Evolutionary conservation across 495 filamentous ascomycete genomes (phyloP).

Genomic region (Xylaria nigripes): DNA sequence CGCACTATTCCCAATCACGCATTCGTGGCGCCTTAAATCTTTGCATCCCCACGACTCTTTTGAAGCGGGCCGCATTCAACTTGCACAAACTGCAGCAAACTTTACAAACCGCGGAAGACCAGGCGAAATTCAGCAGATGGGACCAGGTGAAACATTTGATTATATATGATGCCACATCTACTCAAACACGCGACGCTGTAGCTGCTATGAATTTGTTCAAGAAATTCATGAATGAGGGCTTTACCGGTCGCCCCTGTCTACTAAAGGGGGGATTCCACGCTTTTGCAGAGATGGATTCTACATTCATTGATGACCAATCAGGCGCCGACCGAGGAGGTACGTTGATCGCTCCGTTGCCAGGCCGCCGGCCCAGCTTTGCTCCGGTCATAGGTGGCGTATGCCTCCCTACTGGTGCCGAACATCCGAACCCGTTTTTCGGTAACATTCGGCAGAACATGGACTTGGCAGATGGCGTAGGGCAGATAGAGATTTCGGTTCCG

Average conservation of each 20-base stretch:
- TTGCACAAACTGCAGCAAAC: conserved; percentile 83
- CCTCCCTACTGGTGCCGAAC: conserved; percentile 58
- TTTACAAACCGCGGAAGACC: conserved; percentile 67
- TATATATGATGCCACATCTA: conserved; percentile 75
- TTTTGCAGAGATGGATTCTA: conserved; percentile 40
- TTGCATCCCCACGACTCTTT: conserved; percentile 87
- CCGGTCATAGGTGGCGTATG: conserved; percentile 82
- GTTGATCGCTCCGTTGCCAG: conserved; percentile 31
- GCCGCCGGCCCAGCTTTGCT: conserved; percentile 44
- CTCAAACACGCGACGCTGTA: conserved; percentile 68
- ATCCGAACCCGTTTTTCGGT: conserved; percentile 83
- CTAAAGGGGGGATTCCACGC: conserved; percentile 53
- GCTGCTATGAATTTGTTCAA: conserved; percentile 74
- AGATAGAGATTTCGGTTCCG: conserved; percentile 70
- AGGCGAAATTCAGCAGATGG: conserved; percentile 71
- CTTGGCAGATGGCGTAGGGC: conserved; percentile 85
- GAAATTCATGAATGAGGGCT: conserved; percentile 84
- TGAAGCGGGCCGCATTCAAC: conserved; percentile 87
- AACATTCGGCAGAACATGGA: conserved; percentile 98
- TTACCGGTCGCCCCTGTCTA: conserved; percentile 63
- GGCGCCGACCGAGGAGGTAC: conserved; percentile 32
- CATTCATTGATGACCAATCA: conserved; percentile 40
- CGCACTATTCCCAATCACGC: conserved; percentile 66
- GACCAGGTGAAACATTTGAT: conserved; percentile 63
- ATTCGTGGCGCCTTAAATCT: conserved; percentile 78